Conservation (phyloP, 2,329 filamentous ascomycete species). For the Amesomyces nigricolor region DNA sequence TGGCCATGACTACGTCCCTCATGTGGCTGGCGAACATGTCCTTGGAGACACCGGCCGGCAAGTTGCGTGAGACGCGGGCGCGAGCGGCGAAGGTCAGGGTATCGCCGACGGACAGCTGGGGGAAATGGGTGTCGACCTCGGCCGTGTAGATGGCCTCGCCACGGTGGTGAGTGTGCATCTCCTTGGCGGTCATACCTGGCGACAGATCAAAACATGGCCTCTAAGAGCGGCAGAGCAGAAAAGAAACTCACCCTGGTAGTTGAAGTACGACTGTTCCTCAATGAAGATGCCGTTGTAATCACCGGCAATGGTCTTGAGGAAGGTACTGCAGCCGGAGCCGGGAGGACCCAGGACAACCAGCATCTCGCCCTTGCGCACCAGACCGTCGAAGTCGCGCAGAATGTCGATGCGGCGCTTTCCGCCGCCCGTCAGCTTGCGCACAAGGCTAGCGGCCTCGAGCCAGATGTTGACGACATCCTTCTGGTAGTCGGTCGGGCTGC, state of each 20-base stretch:
- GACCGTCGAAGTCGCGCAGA: conserved; percentile 59
- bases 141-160: conserved; percentile 85
- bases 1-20: conserved; percentile 68
- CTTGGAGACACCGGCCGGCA: conserved; percentile 53
- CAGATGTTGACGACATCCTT: conserved; percentile 60
- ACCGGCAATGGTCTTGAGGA: conserved; percentile 77
- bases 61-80: conserved; percentile 58
- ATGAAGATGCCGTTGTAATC: conserved; percentile 76
- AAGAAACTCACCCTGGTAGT: conserved; percentile 63
- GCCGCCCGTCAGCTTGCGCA: conserved; percentile 46
- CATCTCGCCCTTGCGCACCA: conserved; percentile 69
- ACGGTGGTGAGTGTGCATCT: conserved; percentile 73
- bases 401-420: conserved; percentile 59
- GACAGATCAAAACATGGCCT: conserved; percentile 14
- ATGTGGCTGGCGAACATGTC: conserved; percentile 55
- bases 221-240: neutral
- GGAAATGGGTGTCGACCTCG: conserved; percentile 78
- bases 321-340: conserved; percentile 72
- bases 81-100: conserved; percentile 73
- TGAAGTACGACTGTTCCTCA: conserved; percentile 65
- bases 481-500: conserved; percentile 64
- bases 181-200: conserved; percentile 53
- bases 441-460: conserved; percentile 42
- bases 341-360: conserved; percentile 69
- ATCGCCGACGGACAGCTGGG: conserved; percentile 69